phyloP scores from a whole-genome alignment of 106 monocot genomes.

The Platanthera zijinensis region DNA sequence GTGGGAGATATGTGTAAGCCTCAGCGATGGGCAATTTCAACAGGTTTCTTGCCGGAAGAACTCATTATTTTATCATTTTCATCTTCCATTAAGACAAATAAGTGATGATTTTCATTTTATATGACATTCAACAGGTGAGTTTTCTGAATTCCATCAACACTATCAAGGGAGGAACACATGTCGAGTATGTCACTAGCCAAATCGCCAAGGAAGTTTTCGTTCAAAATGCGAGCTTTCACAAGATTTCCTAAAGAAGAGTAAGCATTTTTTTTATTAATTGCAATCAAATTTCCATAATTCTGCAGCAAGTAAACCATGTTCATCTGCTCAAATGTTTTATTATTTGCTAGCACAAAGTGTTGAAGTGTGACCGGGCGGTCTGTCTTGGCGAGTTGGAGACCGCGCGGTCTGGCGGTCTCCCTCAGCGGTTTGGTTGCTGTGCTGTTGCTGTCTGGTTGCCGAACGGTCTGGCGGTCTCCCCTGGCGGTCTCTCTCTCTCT shows the following conservation, averaged over 20 bases:
- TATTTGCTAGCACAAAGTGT: too few species aligned
- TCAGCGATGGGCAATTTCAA: constrained; percentile 96
- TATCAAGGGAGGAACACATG: constrained; percentile 95
- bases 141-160: constrained; percentile 90
- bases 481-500: too few species aligned
- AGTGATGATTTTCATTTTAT: not conserved
- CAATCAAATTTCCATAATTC: not conserved
- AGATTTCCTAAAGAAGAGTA: constrained; percentile 85
- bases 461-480: too few species aligned
- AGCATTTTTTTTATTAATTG: not conserved
- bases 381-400: too few species aligned
- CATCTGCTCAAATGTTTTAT: not conserved
- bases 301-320: not conserved
- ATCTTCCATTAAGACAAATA: not conserved
- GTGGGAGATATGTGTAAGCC: constrained; percentile 85
- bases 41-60: constrained; percentile 37
- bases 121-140: constrained; percentile 55
- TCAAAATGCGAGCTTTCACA: constrained; percentile 87
- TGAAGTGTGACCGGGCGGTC: too few species aligned
- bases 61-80: not conserved
- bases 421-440: too few species aligned
- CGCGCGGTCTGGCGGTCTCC: too few species aligned
- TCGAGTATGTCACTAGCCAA: constrained; percentile 86
- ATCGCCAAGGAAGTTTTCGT: constrained; percentile 90
- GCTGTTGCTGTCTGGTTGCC: too few species aligned